phyloP scores from a whole-genome alignment of 2,329 filamentous ascomycete species.

The Fusarium sp. region DNA sequence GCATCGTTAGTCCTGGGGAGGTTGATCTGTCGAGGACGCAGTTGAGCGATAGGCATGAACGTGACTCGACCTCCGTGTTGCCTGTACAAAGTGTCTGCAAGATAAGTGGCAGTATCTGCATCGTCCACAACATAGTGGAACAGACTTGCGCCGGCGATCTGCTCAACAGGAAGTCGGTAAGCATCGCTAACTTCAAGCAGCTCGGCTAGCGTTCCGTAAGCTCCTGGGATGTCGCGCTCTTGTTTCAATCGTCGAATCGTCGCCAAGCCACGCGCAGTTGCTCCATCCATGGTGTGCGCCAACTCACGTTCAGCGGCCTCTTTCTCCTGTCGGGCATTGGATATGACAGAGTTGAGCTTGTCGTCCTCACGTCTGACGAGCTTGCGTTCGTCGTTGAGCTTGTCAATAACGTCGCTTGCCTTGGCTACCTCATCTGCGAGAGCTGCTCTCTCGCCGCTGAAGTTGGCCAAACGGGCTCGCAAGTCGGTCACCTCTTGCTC shows the following conservation, averaged over 20 bases:
- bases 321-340: conserved; percentile 79
- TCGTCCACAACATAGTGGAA: conserved; percentile 98
- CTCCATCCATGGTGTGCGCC: conserved; percentile 87
- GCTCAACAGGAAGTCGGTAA: conserved; percentile 90
- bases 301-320: conserved; percentile 81
- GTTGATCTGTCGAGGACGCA: conserved; percentile 76
- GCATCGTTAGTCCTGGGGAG: conserved; percentile 89
- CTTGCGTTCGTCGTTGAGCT: conserved; percentile 86
- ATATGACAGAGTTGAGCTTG: conserved; percentile 81
- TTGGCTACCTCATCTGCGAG: conserved; percentile 79
- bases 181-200: conserved; percentile 86
- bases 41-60: conserved; percentile 90
- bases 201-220: conserved; percentile 92
- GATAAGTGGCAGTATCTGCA: conserved; percentile 83
- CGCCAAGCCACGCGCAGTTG: conserved; percentile 87
- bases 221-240: conserved; percentile 82
- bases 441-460: conserved; percentile 77
- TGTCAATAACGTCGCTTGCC: conserved; percentile 82
- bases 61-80: conserved; percentile 88
- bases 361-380: conserved; percentile 89
- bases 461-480: conserved; percentile 79
- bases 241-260: conserved; percentile 85
- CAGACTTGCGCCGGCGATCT: conserved; percentile 89
- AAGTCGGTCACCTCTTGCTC: conserved; percentile 78
- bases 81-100: conserved; percentile 82